phyloP scores from a whole-genome alignment of 768 basidiomycete species.

The Arthromyces matolae region DNA sequence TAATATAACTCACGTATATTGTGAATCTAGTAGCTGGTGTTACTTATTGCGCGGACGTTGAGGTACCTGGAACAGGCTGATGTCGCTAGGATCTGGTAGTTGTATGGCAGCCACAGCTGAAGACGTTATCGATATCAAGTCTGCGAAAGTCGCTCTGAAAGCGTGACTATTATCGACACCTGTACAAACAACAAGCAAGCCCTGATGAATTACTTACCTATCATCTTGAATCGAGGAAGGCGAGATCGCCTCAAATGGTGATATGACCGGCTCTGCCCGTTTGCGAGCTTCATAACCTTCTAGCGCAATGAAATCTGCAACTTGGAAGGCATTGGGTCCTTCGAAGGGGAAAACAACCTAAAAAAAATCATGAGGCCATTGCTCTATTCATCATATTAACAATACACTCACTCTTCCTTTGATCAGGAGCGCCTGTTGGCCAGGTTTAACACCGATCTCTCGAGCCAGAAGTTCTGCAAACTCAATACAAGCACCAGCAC shows the following conservation, averaged over 20 bases:
- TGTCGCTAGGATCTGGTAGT: conserved; percentile 68
- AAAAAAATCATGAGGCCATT: background rate
- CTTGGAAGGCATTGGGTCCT: conserved; percentile 47
- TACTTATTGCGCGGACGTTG: conserved; percentile 53
- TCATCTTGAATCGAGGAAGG: conserved; percentile 36
- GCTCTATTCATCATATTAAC: background rate
- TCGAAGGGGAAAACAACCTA: conserved; percentile 79
- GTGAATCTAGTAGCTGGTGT: conserved; percentile 56
- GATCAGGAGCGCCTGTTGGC: conserved; percentile 41
- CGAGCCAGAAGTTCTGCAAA: conserved; percentile 50
- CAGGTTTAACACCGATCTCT: conserved; percentile 55
- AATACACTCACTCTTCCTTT: conserved; percentile 8
- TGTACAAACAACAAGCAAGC: background rate
- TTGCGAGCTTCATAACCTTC: conserved; percentile 71
- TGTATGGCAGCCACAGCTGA: conserved; percentile 72
- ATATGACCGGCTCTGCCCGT: conserved; percentile 64
- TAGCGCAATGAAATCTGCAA: conserved; percentile 71
- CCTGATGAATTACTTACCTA: conserved; percentile 32
- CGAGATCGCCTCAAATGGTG: conserved; percentile 56
- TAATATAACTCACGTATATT: conserved; percentile 59
- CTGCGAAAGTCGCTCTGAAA: conserved; percentile 50
- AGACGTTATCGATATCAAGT: conserved; percentile 60
- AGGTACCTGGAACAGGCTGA: conserved; percentile 66
- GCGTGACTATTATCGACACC: background rate
- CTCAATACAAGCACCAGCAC: conserved; percentile 31